Base-by-base conservation (phyloP, 305 asterid species). In the Galium porrigens region DNA sequence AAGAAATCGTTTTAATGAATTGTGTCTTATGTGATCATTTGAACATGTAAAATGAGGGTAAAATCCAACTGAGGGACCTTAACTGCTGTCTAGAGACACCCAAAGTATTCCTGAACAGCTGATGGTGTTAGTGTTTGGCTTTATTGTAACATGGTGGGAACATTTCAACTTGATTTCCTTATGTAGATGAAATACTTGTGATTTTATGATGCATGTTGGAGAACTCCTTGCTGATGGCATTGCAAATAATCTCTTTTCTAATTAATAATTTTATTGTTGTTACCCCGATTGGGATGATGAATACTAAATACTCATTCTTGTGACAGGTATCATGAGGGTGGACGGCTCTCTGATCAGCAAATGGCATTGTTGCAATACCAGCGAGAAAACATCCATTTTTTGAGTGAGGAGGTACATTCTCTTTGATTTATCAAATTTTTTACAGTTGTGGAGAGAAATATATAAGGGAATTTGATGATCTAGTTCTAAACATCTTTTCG, bases 301-400 rank as follows among this genome's bases (percentile, higher is more conserved):
- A 63, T 49, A 11, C 33, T 65, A 41, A 62, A 42, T 54, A 66
- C 59, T 62, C 48, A 51, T 54, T 65, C 55, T 76, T 69, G 72
- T 65, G 72, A 70, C 75, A 92, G 99, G 84, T 87, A 92, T 80
- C 94, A 92, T 68, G 96, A 92, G 10, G 94, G 97, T 51, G 95
- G 97, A 20, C 82, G 96, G 44, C 86, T 92, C 44, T 92, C 97
- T 52, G 99, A 92, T 92, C 99, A 89, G 82, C 99, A 92, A 83
- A 92, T 92, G 96, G 96, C 99, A 33, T 76, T 92, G 77, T 74
- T 92, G 85, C 97, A 92, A 69, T 89, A 92, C 81, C 99, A 92
- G 81, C 87, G 91, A 65, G 99, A 92, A 83, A 92, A 92, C 81
- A 86, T 92, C 68, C 95, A 89, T 84, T 92, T 92, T 78, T 80